Evolutionary conservation across 495 filamentous ascomycete species (phyloP), one percentile per base, ranked within the genome.

Genomic region (Halenospora varia): DNA sequence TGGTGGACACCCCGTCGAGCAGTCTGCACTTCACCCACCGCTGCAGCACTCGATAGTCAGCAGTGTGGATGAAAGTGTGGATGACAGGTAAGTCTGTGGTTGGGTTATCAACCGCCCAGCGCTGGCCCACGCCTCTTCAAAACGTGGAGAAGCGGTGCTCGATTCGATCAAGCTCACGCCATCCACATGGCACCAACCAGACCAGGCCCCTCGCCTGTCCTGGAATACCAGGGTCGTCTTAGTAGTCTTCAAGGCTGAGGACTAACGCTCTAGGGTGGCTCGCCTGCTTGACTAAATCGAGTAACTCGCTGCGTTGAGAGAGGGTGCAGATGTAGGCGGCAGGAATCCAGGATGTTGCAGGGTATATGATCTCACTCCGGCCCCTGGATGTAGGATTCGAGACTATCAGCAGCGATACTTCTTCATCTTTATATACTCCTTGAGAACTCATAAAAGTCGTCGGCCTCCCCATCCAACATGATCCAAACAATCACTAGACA

Each of bases 291-390:
- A 35, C 29, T 35, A 35, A 35, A 35, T 35, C 29, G 29, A 35
- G 29, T 35, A 35, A 35, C 29, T 6, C 13, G 13, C 29, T 13
- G 29, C 29, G 29, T 35, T 35, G 29, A 13, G 29, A 6, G 29
- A 35, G 29, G 29, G 29, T 35, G 29, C 29, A 35, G 18, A 49
- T 55, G 47, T 48, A 52, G 42, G 25, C 29, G 10, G 54, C 23
- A 63, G 61, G 56, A 60, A 35, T 35, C 29, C 13, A 35, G 29
- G 29, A 35, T 35, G 57, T 18, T 19, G 45, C 48, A 57, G 48
- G 52, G 62, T 60, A 64, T 57, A 54, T 60, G 42, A 61, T 57
- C 57, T 64, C 53, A 60, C 53, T 45, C 25, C 24, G 13, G 17
- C 25, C 62, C 53, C 40, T 25, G 25, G 10, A 29, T 40, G 45